Evolutionary conservation across 169 alveolate genomes (phyloP), one percentile per base, ranked within the genome.

Genomic region (Plasmodium reichenowi): DNA sequence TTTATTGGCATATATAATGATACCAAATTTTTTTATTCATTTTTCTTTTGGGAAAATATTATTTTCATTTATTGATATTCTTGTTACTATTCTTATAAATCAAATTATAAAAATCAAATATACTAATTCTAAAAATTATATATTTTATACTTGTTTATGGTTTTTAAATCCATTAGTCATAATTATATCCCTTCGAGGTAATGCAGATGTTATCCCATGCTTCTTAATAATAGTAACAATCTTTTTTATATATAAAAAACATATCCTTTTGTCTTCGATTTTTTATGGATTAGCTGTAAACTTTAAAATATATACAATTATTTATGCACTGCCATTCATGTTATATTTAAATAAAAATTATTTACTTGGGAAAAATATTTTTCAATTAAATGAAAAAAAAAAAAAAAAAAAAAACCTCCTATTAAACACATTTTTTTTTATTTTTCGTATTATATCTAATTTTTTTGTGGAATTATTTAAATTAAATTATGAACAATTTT

Each of bases 221-320:
- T 71, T 94, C 17, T 50, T 94, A 70, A 95, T 93, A 20, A 29
- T 94, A 20, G 76, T 93, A 32, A 80, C 97, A 12, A 58, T 94
- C 7, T 88, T 89, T 86, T 96, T 54, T 70, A 66, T 89, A 32
- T 88, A 75, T 70, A 78, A 78, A 45, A 91, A 83, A 43, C 58
- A 70, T 56, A 85, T 93, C 32, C 62, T 74, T 29, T 76, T 71
- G 43, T 75, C 99, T 20, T 99, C 98, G 12, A 38, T 93, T 43
- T 88, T 88, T 94, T 94, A 88, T 52, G 96, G 99, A 26, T 88
- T 98, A 13, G 94, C 99, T 9, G 99, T 98, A 24, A 99, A 98
- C 88, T 96, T 98, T 78, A 97, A 97, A 88, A 93, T 98, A 45
- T 98, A 97, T 92, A 99, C 99, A 22, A 97, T 98, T 72, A 97